A percentile compares a stretch with the other conserved stretches of the same genome.
These are phyloP conservation scores for Solanum corneliomulleri DNA, from an alignment of 257 asterid species.

Conservation along the genomic window DNA sequence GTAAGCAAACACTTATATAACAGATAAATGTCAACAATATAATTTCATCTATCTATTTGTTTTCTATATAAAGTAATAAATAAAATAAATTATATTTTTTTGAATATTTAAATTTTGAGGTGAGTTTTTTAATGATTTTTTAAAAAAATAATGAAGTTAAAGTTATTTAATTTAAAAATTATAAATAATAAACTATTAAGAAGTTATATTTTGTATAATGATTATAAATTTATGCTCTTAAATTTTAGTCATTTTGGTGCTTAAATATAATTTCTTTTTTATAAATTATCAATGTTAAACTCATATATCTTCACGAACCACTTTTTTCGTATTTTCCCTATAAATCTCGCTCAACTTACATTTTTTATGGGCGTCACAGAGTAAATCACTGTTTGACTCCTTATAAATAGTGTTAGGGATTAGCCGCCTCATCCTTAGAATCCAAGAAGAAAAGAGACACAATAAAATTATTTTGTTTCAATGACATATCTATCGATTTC, in stretches of 20 bases:
- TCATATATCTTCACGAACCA: background rate
- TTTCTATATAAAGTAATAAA: background rate
- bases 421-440: background rate
- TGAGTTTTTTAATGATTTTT: background rate
- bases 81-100: too few relatives aligned
- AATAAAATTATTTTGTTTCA: too few relatives aligned
- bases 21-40: background rate
- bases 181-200: background rate
- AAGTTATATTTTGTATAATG: background rate
- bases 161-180: too few relatives aligned
- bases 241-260: background rate
- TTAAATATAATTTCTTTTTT: too few relatives aligned
- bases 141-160: too few relatives aligned
- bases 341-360: background rate
- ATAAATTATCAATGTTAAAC: too few relatives aligned
- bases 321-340: too few relatives aligned
- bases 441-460: background rate
- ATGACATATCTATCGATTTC: background rate
- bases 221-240: too few relatives aligned
- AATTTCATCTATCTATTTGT: background rate
- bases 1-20: too few relatives aligned
- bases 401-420: background rate
- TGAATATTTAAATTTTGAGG: background rate
- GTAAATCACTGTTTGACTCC: background rate
- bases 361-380: background rate